phyloP scores from a whole-genome alignment of 306 rosid species.

The Medicago ruthenica region DNA sequence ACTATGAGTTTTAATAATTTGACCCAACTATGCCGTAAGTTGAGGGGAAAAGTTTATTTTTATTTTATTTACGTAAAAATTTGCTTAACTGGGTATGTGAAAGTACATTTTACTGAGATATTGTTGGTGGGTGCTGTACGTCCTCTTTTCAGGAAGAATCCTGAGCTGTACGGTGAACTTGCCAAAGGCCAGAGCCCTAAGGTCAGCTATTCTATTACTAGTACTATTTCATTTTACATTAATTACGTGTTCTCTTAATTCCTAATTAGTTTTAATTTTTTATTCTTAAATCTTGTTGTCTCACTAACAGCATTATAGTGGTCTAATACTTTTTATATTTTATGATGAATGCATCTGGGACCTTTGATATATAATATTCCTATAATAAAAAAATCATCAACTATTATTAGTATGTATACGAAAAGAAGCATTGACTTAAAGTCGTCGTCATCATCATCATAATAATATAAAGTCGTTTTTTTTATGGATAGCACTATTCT shows the following conservation, averaged over 20 bases:
- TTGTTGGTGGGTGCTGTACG: background rate
- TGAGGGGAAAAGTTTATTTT: background rate
- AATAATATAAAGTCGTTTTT: background rate
- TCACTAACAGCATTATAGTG: background rate
- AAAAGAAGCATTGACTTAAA: slow-evolving; percentile 1
- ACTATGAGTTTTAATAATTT: background rate
- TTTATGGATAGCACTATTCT: background rate
- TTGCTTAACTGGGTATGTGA: background rate
- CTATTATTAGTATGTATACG: background rate
- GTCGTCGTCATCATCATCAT: background rate
- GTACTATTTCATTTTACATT: background rate
- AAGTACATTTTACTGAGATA: slow-evolving; percentile 30
- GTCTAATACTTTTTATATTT: background rate
- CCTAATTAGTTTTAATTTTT: background rate
- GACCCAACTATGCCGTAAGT: background rate
- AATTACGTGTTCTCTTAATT: background rate
- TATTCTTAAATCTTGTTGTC: background rate
- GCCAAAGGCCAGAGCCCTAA: slow-evolving; percentile 92
- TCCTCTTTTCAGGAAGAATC: slow-evolving; percentile 68
- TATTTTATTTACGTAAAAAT: background rate
- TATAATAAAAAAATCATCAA: background rate
- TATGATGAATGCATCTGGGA: background rate
- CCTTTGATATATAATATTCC: background rate
- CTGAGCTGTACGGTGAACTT: slow-evolving; percentile 65
- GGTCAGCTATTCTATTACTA: slow-evolving; percentile 49